Conservation (phyloP, 352 stramenopile genomes). For the Phytopythium boreale region DNA sequence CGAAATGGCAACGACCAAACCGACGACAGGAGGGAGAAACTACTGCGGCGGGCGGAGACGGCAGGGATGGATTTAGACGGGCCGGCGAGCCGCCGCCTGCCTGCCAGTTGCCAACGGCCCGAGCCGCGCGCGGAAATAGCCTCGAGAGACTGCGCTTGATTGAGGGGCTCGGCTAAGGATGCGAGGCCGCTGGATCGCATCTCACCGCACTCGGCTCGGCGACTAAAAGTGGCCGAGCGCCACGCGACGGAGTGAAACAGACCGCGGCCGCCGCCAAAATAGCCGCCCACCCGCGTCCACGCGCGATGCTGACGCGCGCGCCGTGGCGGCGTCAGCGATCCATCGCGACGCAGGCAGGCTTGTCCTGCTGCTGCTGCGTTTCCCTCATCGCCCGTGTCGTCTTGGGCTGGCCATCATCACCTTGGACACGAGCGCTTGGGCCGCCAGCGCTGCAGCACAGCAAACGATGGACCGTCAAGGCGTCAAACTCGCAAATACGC, state of each 20-base stretch:
- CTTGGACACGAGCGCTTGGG: no score
- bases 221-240: not conserved
- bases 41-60: not conserved
- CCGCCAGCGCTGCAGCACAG: not conserved
- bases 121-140: not conserved
- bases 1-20: conserved; percentile 5
- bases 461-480: not conserved
- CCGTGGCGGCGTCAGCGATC: not conserved
- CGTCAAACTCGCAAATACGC: not conserved
- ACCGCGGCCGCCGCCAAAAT: not conserved
- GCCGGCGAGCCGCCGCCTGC: no score
- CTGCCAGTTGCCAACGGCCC: not conserved
- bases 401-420: no score
- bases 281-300: not conserved
- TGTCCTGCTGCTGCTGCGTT: no score
- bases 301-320: not conserved
- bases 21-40: not conserved
- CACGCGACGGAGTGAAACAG: not conserved
- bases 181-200: not conserved
- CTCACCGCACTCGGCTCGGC: not conserved
- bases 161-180: not conserved
- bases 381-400: no score
- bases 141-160: not conserved
- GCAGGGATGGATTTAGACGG: not conserved
- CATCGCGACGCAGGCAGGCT: no score